Evolutionary conservation across 495 filamentous ascomycete genomes (phyloP).

Genomic region (Xylaria palmicola): DNA sequence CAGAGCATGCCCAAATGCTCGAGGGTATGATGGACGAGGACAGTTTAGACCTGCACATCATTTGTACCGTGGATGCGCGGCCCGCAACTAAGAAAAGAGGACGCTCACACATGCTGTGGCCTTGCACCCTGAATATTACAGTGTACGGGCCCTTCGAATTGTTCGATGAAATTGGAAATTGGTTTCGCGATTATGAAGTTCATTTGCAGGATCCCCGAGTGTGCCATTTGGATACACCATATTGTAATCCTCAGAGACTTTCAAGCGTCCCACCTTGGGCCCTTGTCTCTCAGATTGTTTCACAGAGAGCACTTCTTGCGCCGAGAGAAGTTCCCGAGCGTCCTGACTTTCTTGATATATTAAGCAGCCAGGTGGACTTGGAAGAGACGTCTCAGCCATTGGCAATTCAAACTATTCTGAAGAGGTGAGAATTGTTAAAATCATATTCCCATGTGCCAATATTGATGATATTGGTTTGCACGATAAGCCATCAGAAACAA

Average conservation of each 20-base stretch:
- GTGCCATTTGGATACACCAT: not conserved
- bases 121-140: not conserved
- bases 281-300: not conserved
- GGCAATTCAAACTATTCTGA: not conserved
- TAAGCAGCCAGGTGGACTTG: not conserved
- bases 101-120: not conserved
- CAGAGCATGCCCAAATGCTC: not conserved
- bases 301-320: not conserved
- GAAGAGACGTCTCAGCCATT: not conserved
- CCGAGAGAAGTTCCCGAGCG: no score
- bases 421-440: no score
- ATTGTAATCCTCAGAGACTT: not conserved
- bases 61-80: not conserved
- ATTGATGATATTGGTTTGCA: not conserved
- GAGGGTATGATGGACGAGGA: not conserved
- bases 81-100: no score
- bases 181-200: not conserved
- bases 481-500: constrained; percentile 4
- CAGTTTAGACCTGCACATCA: not conserved
- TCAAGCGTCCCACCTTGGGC: not conserved
- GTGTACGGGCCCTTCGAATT: not conserved
- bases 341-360: not conserved
- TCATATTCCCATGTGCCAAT: no score
- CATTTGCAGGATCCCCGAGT: not conserved
- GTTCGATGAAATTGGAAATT: not conserved